These are phyloP conservation scores for Penicillium sp. DNA, from an alignment of 2,329 filamentous ascomycete genomes.

Conservation along the genomic window DNA sequence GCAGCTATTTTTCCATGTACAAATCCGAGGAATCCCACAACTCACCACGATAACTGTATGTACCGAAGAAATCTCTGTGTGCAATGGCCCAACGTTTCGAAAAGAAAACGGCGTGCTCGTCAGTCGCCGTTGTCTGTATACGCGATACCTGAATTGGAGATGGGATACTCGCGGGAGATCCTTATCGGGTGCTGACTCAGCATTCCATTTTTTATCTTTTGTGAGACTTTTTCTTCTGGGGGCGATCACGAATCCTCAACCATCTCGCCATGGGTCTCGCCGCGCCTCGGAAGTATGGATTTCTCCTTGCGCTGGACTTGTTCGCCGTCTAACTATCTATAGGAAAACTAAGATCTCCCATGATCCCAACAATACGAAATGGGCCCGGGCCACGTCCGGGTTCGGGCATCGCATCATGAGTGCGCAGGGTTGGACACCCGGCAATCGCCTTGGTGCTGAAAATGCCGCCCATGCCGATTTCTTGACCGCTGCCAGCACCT, in stretches of 20 bases:
- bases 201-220: conserved; percentile 2
- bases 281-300: conserved; percentile 62
- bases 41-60: neutral
- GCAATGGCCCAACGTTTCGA: neutral
- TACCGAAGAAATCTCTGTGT: neutral
- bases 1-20: conserved; percentile 1
- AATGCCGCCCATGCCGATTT: conserved; percentile 71
- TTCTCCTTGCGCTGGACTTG: neutral
- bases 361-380: conserved; percentile 95
- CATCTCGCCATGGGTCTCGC: conserved; percentile 62
- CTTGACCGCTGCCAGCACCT: conserved; percentile 76
- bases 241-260: neutral
- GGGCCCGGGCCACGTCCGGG: conserved; percentile 75
- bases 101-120: neutral
- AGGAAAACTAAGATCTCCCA: conserved; percentile 72
- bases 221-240: conserved; percentile 5
- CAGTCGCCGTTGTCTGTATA: neutral
- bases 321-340: conserved; percentile 4
- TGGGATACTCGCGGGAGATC: neutral
- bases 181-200: conserved; percentile 26
- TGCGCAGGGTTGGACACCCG: conserved; percentile 86
- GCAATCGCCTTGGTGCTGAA: conserved; percentile 74
- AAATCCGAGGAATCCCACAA: neutral
- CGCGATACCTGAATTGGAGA: neutral
- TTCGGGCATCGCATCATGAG: conserved; percentile 90